Conservation (phyloP, 208 protist species). For the Lotmaria passim region DNA sequence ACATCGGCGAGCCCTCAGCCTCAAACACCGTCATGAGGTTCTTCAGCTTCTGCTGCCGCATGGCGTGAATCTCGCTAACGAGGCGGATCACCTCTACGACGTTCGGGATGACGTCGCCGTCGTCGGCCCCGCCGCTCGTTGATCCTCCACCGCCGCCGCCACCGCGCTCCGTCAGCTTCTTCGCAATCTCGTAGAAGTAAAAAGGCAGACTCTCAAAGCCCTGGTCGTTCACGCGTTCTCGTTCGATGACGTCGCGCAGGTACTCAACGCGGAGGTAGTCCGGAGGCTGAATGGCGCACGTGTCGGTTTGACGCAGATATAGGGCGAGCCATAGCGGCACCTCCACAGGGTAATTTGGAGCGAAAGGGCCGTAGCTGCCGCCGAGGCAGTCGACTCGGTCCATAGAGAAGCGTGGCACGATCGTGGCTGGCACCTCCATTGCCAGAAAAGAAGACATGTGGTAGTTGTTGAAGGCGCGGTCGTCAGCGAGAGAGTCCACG, state of each 20-base stretch:
- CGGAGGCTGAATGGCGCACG: slow-evolving; percentile 72
- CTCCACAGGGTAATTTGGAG: slow-evolving; percentile 74
- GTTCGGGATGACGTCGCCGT: slow-evolving; percentile 58
- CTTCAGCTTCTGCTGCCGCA: slow-evolving; percentile 81
- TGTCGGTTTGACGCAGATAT: slow-evolving; percentile 81
- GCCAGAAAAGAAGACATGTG: slow-evolving; percentile 85
- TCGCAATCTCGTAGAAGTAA: slow-evolving; percentile 89
- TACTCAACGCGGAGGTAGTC: slow-evolving; percentile 61
- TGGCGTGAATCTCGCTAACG: slow-evolving; percentile 71
- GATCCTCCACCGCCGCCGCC: slow-evolving; percentile 19
- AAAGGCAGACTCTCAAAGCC: slow-evolving; percentile 85
- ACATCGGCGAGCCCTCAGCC: slow-evolving; percentile 70
- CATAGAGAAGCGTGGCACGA: slow-evolving; percentile 87
- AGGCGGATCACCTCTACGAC: slow-evolving; percentile 77
- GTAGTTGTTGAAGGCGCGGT: slow-evolving; percentile 69
- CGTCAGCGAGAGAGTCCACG: slow-evolving; percentile 33
- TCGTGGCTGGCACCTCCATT: slow-evolving; percentile 72
- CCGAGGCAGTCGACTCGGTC: slow-evolving; percentile 63
- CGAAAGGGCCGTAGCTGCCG: slow-evolving; percentile 79
- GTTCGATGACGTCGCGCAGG: slow-evolving; percentile 57
- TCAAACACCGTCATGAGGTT: slow-evolving; percentile 85
- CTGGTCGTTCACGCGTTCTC: slow-evolving; percentile 67
- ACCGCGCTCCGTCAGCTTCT: slow-evolving; percentile 42
- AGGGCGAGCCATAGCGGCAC: slow-evolving; percentile 89
- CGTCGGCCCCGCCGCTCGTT: slow-evolving; percentile 10